Evolutionary conservation across 306 rosid species (phyloP).

Genomic region (Morella rubra): DNA sequence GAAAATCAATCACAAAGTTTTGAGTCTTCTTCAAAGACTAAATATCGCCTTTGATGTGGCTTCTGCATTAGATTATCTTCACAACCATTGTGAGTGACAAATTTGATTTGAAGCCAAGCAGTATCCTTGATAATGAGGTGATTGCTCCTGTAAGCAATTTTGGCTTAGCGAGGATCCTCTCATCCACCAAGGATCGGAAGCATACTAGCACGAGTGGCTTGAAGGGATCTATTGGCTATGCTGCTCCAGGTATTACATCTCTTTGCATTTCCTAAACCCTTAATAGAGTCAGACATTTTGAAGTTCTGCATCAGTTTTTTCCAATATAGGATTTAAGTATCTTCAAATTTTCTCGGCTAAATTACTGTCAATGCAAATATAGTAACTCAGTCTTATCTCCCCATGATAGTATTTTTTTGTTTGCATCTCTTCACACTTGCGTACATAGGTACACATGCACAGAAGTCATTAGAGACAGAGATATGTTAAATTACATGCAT

Average conservation of each 20-base stretch:
- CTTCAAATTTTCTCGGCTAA: too few species aligned
- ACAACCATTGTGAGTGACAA: constrained; percentile 1
- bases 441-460: too few species aligned
- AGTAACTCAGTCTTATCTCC: too few species aligned
- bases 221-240: constrained; percentile 21
- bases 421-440: too few species aligned
- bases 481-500: too few species aligned
- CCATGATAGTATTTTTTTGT: too few species aligned
- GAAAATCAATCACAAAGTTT: background rate
- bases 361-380: too few species aligned
- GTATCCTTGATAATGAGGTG: background rate
- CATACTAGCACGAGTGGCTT: constrained; percentile 26
- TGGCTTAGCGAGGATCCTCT: constrained; percentile 28
- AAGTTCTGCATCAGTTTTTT: too few species aligned
- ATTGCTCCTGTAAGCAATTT: constrained; percentile 31
- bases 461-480: too few species aligned
- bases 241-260: constrained; percentile 18
- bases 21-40: constrained; percentile 23
- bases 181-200: background rate
- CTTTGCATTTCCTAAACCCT: too few species aligned
- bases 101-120: constrained; percentile 23
- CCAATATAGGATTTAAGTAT: too few species aligned
- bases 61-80: constrained; percentile 24
- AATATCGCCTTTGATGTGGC: constrained; percentile 28
- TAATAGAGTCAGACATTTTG: too few species aligned